Base-by-base conservation (phyloP, 768 basidiomycete genomes). In the Coprinellus aureogranulatus region DNA sequence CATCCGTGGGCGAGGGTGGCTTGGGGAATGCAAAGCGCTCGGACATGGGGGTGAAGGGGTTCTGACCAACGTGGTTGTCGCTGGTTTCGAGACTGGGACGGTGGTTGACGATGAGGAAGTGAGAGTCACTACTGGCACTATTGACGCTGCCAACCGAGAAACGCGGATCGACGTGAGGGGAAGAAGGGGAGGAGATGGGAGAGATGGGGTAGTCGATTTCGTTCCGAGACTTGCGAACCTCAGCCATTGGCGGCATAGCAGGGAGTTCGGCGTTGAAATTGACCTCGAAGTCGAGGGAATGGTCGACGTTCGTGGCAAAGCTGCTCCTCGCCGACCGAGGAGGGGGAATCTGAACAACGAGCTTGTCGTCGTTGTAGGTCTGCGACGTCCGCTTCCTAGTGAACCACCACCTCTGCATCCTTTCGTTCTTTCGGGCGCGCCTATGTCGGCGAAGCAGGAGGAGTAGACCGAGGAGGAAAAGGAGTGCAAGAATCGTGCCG, bases 21-120 rank as follows among this genome's bases (percentile, higher is more conserved):
- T 81, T 81, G 2, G 87, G 88, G 75, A 89, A 89, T 5, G 83
- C 69, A 69, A 85, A 88, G 8, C 81, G 79, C 65, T 89, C 87
- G 16, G 82, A 80, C 16, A 85, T 83, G 0, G 86, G 81, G 6
- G 20, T n/a, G 73, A 87, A 89, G 1, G 86, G 85, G 40, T 83
- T 81, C 85, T 37, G 78, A 83, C 87, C 83, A 23, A 84, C n/a
- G 16, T 82, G 0, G 83, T 79, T 3, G 58, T 48, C 51, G 72
- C 73, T n/a, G 66, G 64, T 12, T 67, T 65, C 22, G 59, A 68
- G 65, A 31, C 62, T 59, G 3, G 64, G 54, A 41, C 64, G 62
- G 65, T 68, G 55, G 31, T 52, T 59, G 61, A 79, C 60, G 22
- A 70, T 50, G 25, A 81, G 70, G 63, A 75, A 80, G 45, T 83